Evolutionary conservation across 768 basidiomycete genomes (phyloP).

Genomic region (Xerocomellus amylosporus): DNA sequence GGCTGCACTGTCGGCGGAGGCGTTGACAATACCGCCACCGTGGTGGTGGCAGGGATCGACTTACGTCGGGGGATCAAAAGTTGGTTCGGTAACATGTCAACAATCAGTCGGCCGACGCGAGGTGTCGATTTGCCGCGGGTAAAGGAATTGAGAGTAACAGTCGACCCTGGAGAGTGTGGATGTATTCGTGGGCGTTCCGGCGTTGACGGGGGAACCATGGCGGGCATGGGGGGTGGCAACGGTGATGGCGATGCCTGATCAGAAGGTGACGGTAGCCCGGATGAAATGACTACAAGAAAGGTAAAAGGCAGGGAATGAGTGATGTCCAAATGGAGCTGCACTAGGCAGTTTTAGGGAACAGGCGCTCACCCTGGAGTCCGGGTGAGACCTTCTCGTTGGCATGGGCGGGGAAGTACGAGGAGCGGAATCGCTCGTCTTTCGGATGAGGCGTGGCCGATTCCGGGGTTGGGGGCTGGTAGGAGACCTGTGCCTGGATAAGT

Average conservation of each 20-base stretch:
- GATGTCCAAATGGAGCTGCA: constrained; percentile 10
- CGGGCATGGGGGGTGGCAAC: constrained; percentile 22
- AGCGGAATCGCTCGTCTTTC: constrained; percentile 21
- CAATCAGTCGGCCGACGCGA: constrained; percentile 48
- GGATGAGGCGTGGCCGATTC: constrained; percentile 19
- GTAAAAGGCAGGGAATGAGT: constrained; percentile 15
- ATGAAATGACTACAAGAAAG: constrained; percentile 23
- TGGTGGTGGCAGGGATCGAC: background rate
- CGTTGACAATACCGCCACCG: constrained; percentile 2
- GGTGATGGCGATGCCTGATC: constrained; percentile 30
- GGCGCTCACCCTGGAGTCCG: constrained; percentile 15
- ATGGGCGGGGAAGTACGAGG: constrained; percentile 29
- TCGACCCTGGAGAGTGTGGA: constrained; percentile 17
- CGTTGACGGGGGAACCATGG: constrained; percentile 20
- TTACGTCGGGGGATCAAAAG: constrained; percentile 26
- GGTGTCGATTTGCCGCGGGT: constrained; percentile 24
- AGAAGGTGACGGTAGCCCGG: constrained; percentile 27
- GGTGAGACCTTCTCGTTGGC: constrained; percentile 13
- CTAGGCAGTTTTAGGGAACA: constrained; percentile 11
- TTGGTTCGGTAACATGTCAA: constrained; percentile 55
- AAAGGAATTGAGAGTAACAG: constrained; percentile 5
- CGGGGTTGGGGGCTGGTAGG: constrained; percentile 30
- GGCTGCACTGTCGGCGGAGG: constrained; percentile 2
- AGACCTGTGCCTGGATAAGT: constrained; percentile 38
- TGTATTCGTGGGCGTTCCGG: constrained; percentile 31